Evolutionary conservation across 1,284 basidiomycete species (phyloP).

Genomic region (Puccinia horiana): DNA sequence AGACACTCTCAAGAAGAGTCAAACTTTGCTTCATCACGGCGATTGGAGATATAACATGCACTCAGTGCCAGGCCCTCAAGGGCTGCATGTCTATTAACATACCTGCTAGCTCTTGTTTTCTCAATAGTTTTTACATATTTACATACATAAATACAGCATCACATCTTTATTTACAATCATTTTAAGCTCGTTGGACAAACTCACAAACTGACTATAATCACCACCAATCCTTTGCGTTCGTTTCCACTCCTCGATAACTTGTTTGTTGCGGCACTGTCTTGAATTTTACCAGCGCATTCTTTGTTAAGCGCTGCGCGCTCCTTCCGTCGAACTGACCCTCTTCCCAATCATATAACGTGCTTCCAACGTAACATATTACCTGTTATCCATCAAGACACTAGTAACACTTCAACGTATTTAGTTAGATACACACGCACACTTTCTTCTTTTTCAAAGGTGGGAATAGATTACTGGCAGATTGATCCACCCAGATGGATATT

Average conservation of each 20-base stretch:
- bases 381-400: neutral
- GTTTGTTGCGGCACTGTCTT: neutral
- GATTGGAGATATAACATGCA: conserved; percentile 20
- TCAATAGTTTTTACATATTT: conserved; percentile 7
- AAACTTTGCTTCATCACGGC: conserved; percentile 30
- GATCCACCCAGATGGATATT: neutral
- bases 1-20: conserved; percentile 11
- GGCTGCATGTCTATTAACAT: conserved; percentile 4
- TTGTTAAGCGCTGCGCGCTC: conserved; percentile 22
- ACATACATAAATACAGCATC: neutral
- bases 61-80: conserved; percentile 6
- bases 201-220: conserved; percentile 21
- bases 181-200: conserved; percentile 16
- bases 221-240: neutral
- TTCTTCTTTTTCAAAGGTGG: conserved; percentile 13
- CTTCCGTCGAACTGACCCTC: neutral
- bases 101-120: neutral
- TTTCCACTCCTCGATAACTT: neutral
- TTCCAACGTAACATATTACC: neutral
- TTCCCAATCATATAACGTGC: neutral
- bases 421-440: neutral
- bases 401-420: neutral
- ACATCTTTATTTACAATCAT: conserved; percentile 9
- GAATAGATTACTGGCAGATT: conserved; percentile 21
- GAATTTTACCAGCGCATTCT: neutral